Conservation (phyloP, 1,284 basidiomycete genomes). For the Anthracocystis walkeri region DNA sequence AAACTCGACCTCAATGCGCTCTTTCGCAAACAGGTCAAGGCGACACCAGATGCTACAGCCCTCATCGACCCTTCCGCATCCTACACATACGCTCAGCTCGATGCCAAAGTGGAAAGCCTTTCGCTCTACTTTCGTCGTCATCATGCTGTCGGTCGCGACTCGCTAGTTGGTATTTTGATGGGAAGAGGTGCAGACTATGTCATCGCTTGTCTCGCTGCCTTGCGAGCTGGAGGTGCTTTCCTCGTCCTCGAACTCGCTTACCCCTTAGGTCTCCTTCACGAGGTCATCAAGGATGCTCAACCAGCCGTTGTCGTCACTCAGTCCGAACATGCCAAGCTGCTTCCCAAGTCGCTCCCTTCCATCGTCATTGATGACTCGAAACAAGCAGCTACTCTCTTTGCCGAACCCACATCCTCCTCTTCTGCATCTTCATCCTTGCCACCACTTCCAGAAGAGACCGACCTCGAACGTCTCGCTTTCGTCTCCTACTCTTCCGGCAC, state of each 20-base stretch:
- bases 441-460: constrained; percentile 43
- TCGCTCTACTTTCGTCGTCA: constrained; percentile 50
- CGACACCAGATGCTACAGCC: constrained; percentile 49
- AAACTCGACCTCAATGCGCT: constrained; percentile 52
- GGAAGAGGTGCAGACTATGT: constrained; percentile 66
- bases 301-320: constrained; percentile 66
- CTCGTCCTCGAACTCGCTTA: constrained; percentile 69
- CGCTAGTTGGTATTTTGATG: constrained; percentile 66
- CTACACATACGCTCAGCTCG: constrained; percentile 66
- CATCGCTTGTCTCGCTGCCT: constrained; percentile 64
- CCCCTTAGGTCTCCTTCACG: constrained; percentile 59
- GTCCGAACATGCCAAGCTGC: constrained; percentile 51
- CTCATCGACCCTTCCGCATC: constrained; percentile 39
- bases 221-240: constrained; percentile 68
- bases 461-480: constrained; percentile 66
- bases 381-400: constrained; percentile 17
- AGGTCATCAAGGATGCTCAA: constrained; percentile 66
- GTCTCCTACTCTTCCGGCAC: constrained; percentile 69
- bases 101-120: constrained; percentile 49
- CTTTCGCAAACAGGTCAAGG: constrained; percentile 51
- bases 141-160: constrained; percentile 56
- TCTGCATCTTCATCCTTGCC: constrained; percentile 17
- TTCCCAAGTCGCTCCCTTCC: constrained; percentile 39
- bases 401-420: constrained; percentile 1
- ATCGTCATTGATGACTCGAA: constrained; percentile 36